Conservation (phyloP, 2,329 filamentous ascomycete species). For the Diaporthe sp. region DNA sequence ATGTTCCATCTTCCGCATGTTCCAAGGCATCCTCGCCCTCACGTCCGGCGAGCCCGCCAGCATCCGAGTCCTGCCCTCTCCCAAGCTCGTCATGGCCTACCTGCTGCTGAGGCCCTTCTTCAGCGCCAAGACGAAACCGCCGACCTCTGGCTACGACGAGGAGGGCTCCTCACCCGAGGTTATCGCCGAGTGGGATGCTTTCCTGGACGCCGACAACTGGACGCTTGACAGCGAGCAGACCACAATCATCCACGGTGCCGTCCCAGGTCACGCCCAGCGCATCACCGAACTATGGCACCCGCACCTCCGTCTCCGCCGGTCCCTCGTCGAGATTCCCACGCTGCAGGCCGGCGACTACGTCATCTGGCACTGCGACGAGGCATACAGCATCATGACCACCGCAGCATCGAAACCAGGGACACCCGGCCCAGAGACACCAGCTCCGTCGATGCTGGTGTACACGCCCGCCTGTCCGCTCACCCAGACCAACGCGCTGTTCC, state of each 20-base stretch:
- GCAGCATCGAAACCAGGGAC: slow-evolving; percentile 50
- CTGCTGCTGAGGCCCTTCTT: slow-evolving; percentile 67
- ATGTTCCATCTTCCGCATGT: slow-evolving; percentile 71
- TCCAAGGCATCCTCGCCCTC: slow-evolving; percentile 68
- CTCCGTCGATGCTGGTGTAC: slow-evolving; percentile 65
- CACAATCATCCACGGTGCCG: slow-evolving; percentile 70
- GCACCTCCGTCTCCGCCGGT: slow-evolving; percentile 65
- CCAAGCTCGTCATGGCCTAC: slow-evolving; percentile 62
- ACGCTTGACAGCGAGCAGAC: slow-evolving; percentile 61
- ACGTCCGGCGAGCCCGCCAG: slow-evolving; percentile 63
- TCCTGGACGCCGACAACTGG: slow-evolving; percentile 62
- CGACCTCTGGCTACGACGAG: slow-evolving; percentile 46
- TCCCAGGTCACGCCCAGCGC: slow-evolving; percentile 69
- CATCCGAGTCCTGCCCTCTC: slow-evolving; percentile 60
- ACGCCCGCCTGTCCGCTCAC: slow-evolving; percentile 68
- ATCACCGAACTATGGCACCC: slow-evolving; percentile 71
- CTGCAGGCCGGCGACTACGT: slow-evolving; percentile 69
- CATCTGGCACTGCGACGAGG: slow-evolving; percentile 69
- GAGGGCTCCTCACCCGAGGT: slow-evolving; percentile 48
- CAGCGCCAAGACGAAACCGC: slow-evolving; percentile 57
- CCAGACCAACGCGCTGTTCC: slow-evolving; percentile 69
- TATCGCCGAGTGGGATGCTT: slow-evolving; percentile 60
- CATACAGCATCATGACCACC: slow-evolving; percentile 65
- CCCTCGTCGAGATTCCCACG: slow-evolving; percentile 67
- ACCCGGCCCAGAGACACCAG: slow-evolving; percentile 45